Percentiles rank a stretch among this genome's conserved stretches.
phyloP scores from a whole-genome alignment of 2,329 filamentous ascomycete genomes.

The Aspergillus fischeri region DNA sequence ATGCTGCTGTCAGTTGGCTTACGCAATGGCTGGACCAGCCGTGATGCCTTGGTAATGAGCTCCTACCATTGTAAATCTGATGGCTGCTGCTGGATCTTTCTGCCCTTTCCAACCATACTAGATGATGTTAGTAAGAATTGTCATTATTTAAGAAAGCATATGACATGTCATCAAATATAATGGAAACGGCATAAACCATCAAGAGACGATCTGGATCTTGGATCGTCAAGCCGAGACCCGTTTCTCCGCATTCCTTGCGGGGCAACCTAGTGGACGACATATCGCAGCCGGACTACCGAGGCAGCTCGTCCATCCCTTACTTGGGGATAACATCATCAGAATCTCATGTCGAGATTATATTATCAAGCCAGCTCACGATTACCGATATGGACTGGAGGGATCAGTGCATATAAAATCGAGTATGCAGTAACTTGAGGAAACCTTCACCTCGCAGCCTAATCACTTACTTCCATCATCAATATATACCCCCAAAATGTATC shows the following conservation, averaged over 20 bases:
- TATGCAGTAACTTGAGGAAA: not conserved
- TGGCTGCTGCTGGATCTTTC: not conserved
- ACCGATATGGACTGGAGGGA: not conserved
- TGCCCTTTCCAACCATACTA: not conserved
- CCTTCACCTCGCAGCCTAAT: not conserved
- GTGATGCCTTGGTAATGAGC: not conserved
- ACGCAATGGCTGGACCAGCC: constrained; percentile 14
- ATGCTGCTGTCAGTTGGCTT: constrained; percentile 47
- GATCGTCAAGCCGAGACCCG: not conserved
- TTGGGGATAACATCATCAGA: not conserved
- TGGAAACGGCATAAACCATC: not conserved
- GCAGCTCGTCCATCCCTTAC: not conserved
- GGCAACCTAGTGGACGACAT: not conserved
- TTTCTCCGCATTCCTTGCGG: not conserved
- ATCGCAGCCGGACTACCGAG: not conserved
- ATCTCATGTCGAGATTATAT: not conserved
- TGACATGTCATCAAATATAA: not conserved
- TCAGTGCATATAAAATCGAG: not conserved
- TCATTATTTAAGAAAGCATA: not conserved
- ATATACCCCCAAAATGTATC: constrained; percentile 1
- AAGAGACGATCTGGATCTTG: not conserved
- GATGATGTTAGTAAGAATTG: not conserved
- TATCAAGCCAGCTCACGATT: not conserved
- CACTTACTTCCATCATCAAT: not conserved
- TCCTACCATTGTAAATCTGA: not conserved